Evolutionary conservation across 208 protist genomes (phyloP).

Genomic region (Acanthamoeba lenticulata): DNA sequence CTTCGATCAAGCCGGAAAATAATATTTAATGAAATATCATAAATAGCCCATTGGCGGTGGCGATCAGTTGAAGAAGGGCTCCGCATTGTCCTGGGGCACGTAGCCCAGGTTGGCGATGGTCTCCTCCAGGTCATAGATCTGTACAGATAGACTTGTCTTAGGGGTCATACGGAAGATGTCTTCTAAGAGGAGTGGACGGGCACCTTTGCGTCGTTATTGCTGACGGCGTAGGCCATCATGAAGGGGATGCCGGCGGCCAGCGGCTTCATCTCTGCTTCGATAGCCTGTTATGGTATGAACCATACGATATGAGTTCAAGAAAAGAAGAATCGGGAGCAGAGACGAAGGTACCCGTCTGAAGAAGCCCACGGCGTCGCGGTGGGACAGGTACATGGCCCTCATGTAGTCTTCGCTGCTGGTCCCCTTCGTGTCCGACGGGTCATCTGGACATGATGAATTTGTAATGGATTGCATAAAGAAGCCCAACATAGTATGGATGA

Average conservation of each 20-base stretch:
- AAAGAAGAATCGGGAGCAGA: not conserved
- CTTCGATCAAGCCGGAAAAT: too few relatives aligned
- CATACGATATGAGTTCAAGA: not conserved
- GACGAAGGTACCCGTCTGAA: not conserved
- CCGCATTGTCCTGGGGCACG: not conserved
- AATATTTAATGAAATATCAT: too few relatives aligned
- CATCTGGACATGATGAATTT: not conserved
- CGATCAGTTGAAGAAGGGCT: not conserved
- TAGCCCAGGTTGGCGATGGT: constrained; percentile 36
- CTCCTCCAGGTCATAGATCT: not conserved
- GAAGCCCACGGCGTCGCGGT: not conserved
- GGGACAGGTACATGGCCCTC: constrained; percentile 20
- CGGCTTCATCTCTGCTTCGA: not conserved
- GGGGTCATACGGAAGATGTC: too few relatives aligned
- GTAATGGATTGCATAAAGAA: not conserved
- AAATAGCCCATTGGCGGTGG: too few relatives aligned
- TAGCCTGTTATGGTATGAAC: not conserved
- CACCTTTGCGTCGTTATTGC: not conserved
- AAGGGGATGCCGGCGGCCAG: not conserved
- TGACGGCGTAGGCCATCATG: constrained; percentile 40
- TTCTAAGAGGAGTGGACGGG: not conserved
- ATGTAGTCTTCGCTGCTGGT: not conserved
- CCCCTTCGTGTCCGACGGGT: not conserved
- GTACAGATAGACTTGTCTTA: not conserved
- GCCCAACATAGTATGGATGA: not conserved